Percentiles rank a stretch among this genome's conserved stretches.
Conservation (phyloP, 2,329 filamentous ascomycete genomes). For the Pseudohalonectria lignicola region DNA sequence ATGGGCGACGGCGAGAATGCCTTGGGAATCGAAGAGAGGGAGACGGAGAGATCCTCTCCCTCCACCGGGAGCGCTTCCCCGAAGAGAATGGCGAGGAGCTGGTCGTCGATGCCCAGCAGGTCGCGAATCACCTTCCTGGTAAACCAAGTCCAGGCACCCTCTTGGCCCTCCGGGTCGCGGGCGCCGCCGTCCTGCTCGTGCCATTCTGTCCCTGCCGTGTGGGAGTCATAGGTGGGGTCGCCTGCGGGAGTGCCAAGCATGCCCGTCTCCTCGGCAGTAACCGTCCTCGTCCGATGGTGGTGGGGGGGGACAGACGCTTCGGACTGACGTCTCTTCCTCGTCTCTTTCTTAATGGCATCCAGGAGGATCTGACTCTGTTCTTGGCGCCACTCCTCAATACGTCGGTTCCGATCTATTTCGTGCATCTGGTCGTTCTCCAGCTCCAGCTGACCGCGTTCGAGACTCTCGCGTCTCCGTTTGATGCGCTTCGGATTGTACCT, state of each 20-base stretch:
- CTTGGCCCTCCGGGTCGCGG: slow-evolving; percentile 34
- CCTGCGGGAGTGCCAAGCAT: background rate
- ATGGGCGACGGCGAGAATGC: slow-evolving; percentile 27
- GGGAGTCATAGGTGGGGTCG: slow-evolving; percentile 2
- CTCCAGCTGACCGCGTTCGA: slow-evolving; percentile 38
- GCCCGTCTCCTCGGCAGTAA: background rate
- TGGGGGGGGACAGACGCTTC: slow-evolving; percentile 30
- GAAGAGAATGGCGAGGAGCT: slow-evolving; percentile 72
- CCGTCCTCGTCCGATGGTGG: background rate
- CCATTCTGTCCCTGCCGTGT: slow-evolving; percentile 27
- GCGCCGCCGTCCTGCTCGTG: slow-evolving; percentile 30
- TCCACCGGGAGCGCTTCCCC: slow-evolving; percentile 59
- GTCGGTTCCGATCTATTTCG: slow-evolving; percentile 63
- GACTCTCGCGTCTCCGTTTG: slow-evolving; percentile 39
- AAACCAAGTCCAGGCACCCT: slow-evolving; percentile 69
- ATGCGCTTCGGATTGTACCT: slow-evolving; percentile 65
- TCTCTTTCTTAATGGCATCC: slow-evolving; percentile 84
- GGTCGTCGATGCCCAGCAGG: slow-evolving; percentile 83
- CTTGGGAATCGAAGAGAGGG: slow-evolving; percentile 35
- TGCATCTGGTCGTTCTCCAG: slow-evolving; percentile 43
- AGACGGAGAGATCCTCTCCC: slow-evolving; percentile 14
- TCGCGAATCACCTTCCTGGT: slow-evolving; percentile 81
- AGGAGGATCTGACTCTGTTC: slow-evolving; percentile 81
- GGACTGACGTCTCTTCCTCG: slow-evolving; percentile 54
- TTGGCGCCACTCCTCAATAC: slow-evolving; percentile 85